Percentiles rank a stretch among this genome's conserved stretches.
These are phyloP conservation scores for Maudiozyma turicensis DNA, from an alignment of 805 yeast species.

Conservation along the genomic window DNA sequence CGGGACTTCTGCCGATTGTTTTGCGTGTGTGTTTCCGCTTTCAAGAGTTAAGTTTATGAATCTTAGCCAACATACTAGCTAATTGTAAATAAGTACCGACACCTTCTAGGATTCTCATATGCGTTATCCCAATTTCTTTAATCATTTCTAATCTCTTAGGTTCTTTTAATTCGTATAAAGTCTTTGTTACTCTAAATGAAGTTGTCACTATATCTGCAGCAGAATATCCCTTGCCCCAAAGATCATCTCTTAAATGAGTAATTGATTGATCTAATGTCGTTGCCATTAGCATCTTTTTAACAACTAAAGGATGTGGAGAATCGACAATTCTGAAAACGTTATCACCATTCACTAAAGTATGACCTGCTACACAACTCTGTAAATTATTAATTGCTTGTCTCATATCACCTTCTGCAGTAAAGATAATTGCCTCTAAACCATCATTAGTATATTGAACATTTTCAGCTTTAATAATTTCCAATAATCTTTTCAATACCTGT, in stretches of 20 bases:
- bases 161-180: constrained; percentile 60
- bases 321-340: constrained; percentile 94
- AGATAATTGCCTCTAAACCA: constrained; percentile 85
- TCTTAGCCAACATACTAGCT: constrained; percentile 68
- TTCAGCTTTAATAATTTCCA: constrained; percentile 63
- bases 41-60: constrained; percentile 18
- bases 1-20: background rate
- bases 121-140: constrained; percentile 81
- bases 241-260: constrained; percentile 43
- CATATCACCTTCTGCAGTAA: constrained; percentile 98
- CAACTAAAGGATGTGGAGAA: constrained; percentile 87
- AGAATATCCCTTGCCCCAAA: constrained; percentile 88
- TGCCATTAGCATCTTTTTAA: constrained; percentile 56
- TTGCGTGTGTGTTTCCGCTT: background rate
- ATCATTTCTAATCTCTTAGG: constrained; percentile 63
- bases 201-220: constrained; percentile 90
- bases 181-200: constrained; percentile 78
- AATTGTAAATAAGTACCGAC: constrained; percentile 80
- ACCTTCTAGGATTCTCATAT: constrained; percentile 89
- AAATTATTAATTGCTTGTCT: constrained; percentile 92
- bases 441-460: constrained; percentile 72
- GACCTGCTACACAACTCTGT: constrained; percentile 91
- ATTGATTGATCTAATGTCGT: constrained; percentile 57
- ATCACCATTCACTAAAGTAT: constrained; percentile 79
- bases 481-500: constrained; percentile 68